Percentiles rank a stretch among this genome's conserved stretches.
These are phyloP conservation scores for Parastagonospora avenae DNA, from an alignment of 2,329 filamentous ascomycete species.

Conservation along the genomic window DNA sequence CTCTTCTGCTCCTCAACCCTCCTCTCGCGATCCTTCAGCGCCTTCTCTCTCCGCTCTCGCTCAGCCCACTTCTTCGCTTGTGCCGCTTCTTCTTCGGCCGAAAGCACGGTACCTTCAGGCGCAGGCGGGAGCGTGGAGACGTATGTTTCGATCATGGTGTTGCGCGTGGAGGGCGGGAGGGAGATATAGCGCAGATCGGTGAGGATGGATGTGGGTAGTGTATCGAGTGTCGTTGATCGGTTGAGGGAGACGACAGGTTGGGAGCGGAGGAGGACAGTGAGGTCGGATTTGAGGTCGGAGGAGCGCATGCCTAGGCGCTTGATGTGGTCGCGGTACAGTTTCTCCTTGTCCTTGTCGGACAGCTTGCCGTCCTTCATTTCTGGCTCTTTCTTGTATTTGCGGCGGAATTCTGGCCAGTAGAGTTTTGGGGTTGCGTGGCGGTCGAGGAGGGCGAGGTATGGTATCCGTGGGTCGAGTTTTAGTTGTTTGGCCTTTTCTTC, in stretches of 20 bases:
- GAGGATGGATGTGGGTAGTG: conserved; percentile 67
- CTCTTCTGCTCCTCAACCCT: conserved; percentile 68
- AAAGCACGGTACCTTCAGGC: conserved; percentile 51
- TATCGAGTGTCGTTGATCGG: conserved; percentile 59
- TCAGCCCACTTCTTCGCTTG: conserved; percentile 45
- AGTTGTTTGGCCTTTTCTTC: conserved; percentile 75
- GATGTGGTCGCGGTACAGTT: conserved; percentile 76
- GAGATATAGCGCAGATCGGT: conserved; percentile 73
- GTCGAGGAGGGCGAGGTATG: conserved; percentile 81
- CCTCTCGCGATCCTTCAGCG: conserved; percentile 68
- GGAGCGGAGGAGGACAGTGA: conserved; percentile 67
- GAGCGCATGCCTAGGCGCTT: conserved; percentile 68
- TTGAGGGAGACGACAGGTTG: conserved; percentile 66
- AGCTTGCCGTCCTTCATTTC: conserved; percentile 74
- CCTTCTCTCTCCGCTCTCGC: conserved; percentile 62
- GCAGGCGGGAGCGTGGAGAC: conserved; percentile 67
- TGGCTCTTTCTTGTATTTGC: conserved; percentile 83
- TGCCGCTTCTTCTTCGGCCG: conserved; percentile 60
- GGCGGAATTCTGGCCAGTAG: conserved; percentile 96
- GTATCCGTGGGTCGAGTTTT: conserved; percentile 81
- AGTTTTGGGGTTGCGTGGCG: conserved; percentile 85
- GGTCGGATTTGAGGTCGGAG: conserved; percentile 70
- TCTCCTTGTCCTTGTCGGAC: conserved; percentile 73
- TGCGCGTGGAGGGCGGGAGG: conserved; percentile 64
- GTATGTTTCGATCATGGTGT: conserved; percentile 69